A percentile compares a stretch with the other conserved stretches of the same genome.
These are phyloP conservation scores for Jasminum sambac DNA, from an alignment of 257 asterid species.

Conservation along the genomic window DNA sequence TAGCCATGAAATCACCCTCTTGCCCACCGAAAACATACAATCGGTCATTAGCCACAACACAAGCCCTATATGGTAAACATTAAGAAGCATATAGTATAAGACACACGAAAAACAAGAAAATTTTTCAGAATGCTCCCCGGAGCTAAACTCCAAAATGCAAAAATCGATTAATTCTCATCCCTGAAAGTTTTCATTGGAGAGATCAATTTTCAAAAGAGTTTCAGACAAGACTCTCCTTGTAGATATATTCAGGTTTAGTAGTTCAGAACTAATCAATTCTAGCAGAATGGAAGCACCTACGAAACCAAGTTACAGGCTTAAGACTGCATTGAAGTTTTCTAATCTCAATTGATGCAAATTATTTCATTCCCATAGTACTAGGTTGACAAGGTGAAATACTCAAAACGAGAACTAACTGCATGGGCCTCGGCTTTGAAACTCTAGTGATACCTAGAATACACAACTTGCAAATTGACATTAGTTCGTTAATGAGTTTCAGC, in stretches of 20 bases:
- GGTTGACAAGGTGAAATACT: not conserved
- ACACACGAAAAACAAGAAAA: slow-evolving; percentile 16
- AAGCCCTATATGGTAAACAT: slow-evolving; percentile 56
- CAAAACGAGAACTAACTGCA: not conserved
- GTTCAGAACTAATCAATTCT: slow-evolving; percentile 11
- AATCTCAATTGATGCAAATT: not conserved
- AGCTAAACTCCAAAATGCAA: not conserved
- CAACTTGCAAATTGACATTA: not conserved
- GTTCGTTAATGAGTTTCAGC: not conserved
- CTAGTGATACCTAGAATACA: not conserved
- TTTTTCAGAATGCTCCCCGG: too few relatives aligned
- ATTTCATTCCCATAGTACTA: not conserved
- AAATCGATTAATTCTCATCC: not conserved
- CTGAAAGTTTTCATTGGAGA: not conserved
- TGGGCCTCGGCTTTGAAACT: not conserved
- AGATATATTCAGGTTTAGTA: slow-evolving; percentile 1
- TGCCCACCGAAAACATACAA: slow-evolving; percentile 81
- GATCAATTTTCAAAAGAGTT: slow-evolving; percentile 2
- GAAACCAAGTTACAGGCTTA: too few relatives aligned
- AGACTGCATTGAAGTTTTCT: too few relatives aligned
- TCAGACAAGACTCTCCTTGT: slow-evolving; percentile 4
- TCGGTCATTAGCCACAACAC: slow-evolving; percentile 67
- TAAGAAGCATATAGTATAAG: slow-evolving; percentile 5
- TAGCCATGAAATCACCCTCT: slow-evolving; percentile 96
- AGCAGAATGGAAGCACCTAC: too few relatives aligned